Conservation (phyloP, 345 rosid genomes). For the Salix koriyanagi region DNA sequence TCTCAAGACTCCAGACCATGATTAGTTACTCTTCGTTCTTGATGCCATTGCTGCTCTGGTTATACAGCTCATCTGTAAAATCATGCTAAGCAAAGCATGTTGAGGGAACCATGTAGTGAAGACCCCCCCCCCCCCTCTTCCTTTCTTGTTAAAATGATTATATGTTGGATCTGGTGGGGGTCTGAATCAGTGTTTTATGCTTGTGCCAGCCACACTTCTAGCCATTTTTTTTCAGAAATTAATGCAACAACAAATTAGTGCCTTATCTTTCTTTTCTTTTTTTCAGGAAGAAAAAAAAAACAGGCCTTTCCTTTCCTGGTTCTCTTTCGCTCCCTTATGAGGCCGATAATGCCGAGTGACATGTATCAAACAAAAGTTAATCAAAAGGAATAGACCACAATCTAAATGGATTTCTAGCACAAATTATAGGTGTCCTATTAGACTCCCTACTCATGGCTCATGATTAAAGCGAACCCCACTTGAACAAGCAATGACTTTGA, state of each 20-base stretch:
- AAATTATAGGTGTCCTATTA: neutral
- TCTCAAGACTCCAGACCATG: neutral
- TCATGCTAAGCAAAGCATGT: neutral
- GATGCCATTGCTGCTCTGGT: neutral
- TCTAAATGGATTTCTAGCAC: neutral
- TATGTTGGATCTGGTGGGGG: neutral
- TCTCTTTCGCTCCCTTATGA: neutral
- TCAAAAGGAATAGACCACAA: neutral
- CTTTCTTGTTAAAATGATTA: too few species aligned
- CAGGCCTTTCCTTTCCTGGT: too few species aligned
- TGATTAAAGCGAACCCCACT: neutral
- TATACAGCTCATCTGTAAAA: neutral
- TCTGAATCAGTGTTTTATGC: neutral
- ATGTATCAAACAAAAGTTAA: neutral
- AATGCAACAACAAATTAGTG: neutral
- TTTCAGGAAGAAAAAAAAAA: too few species aligned
- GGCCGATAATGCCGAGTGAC: neutral
- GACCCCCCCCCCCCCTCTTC: neutral
- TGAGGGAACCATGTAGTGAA: neutral
- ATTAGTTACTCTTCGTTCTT: too few species aligned
- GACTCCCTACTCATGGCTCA: neutral
- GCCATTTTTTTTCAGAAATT: neutral
- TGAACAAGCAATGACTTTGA: neutral
- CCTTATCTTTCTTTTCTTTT: neutral
- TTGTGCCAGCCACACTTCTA: neutral